Conservation (phyloP, 202 grass and related monocot species). For the Panicum virgatum region DNA sequence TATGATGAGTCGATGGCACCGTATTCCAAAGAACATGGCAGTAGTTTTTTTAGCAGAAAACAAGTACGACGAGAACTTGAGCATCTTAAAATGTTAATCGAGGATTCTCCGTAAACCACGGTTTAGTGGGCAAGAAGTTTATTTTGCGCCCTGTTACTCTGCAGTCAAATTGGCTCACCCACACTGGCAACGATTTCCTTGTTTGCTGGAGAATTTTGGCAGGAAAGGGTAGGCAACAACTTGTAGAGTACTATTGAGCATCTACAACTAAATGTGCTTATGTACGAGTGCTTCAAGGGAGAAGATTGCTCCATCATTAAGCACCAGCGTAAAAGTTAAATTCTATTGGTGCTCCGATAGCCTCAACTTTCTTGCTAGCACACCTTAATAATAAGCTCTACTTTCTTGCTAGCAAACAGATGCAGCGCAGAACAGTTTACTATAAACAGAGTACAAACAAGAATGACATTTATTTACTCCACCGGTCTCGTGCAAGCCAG, state of each 20-base stretch:
- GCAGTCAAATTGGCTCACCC: too few species aligned
- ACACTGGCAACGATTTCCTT: too few species aligned
- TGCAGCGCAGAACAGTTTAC: neutral
- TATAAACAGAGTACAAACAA: neutral
- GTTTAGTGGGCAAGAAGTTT: too few species aligned
- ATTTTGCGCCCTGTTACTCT: too few species aligned
- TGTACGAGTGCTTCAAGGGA: neutral
- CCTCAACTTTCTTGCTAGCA: too few species aligned
- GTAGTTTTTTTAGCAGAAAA: neutral
- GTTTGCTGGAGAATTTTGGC: too few species aligned
- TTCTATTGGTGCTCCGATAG: neutral
- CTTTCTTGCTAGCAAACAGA: neutral
- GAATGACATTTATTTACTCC: neutral
- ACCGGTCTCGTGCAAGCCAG: neutral
- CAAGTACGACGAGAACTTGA: neutral
- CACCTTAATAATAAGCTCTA: too few species aligned
- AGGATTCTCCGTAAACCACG: neutral
- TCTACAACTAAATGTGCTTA: neutral
- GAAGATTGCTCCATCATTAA: neutral
- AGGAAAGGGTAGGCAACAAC: too few species aligned
- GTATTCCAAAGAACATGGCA: neutral
- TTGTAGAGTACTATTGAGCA: too few species aligned
- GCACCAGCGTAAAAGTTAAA: neutral
- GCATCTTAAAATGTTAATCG: neutral
- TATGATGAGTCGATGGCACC: neutral